Conservation (phyloP, 768 basidiomycete genomes). For the Suillus cothurnatus region DNA sequence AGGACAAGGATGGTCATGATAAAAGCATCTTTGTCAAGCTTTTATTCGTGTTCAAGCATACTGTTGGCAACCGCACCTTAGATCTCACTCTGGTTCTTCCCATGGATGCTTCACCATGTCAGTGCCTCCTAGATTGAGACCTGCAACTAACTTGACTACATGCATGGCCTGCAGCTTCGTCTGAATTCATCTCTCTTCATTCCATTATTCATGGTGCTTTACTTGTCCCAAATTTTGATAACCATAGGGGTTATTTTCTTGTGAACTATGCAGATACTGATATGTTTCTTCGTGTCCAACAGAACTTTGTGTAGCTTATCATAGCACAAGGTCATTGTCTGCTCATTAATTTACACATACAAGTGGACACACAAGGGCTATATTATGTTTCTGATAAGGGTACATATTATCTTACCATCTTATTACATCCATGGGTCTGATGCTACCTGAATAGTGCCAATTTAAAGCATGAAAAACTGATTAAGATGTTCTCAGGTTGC, state of each 20-base stretch:
- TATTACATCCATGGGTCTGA: slow-evolving; percentile 1
- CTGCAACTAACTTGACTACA: slow-evolving; percentile 19
- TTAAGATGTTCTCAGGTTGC: not conserved
- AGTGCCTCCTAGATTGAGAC: slow-evolving; percentile 21
- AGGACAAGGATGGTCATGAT: not conserved
- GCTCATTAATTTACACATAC: not conserved
- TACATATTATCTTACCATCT: not conserved
- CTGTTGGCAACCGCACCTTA: slow-evolving; percentile 8
- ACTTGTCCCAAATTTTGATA: slow-evolving; percentile 21
- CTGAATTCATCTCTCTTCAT: slow-evolving; percentile 25
- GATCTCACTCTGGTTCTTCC: slow-evolving; percentile 23
- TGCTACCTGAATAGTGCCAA: not conserved
- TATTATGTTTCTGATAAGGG: slow-evolving; percentile 3
- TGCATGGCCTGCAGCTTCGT: slow-evolving; percentile 1
- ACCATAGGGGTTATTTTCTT: slow-evolving; percentile 31
- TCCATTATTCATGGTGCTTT: slow-evolving; percentile 35
- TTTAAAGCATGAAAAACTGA: not conserved
- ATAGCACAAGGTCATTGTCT: not conserved
- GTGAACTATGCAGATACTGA: slow-evolving; percentile 32
- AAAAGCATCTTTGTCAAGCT: slow-evolving; percentile 12
- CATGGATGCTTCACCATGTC: slow-evolving; percentile 14
- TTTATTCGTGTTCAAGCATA: slow-evolving; percentile 19
- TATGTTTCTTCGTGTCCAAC: slow-evolving; percentile 29
- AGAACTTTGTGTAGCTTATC: too few relatives aligned
- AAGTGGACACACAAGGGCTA: not conserved